Evolutionary conservation across 148 eudicot species (phyloP).

Genomic region (Diospyros lotus): DNA sequence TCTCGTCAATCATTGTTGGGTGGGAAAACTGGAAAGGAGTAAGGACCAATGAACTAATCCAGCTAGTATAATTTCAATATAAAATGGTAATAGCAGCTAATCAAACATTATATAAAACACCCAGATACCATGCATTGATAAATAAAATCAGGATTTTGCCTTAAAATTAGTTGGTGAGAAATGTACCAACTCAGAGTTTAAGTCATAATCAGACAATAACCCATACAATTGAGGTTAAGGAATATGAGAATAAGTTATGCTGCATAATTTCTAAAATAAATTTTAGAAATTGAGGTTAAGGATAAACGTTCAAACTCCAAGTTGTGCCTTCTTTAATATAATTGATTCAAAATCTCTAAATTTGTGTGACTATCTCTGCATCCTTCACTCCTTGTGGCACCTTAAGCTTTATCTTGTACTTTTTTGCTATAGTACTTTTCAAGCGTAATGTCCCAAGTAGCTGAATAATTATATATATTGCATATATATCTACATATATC

Average conservation of each 20-base stretch:
- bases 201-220: not conserved
- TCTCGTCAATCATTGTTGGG: not conserved
- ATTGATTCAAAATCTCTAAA: no score
- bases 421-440: not conserved
- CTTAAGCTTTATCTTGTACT: not conserved
- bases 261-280: not conserved
- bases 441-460: no score
- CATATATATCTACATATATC: no score
- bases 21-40: not conserved
- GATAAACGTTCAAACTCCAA: not conserved
- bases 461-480: no score
- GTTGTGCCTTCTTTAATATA: no score
- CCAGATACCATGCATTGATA: constrained; percentile 1
- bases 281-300: not conserved
- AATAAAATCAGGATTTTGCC: not conserved
- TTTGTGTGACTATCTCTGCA: no score
- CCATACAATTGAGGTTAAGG: not conserved
- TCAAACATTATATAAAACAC: not conserved
- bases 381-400: no score
- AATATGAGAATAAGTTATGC: not conserved
- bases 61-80: not conserved
- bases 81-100: not conserved
- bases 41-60: constrained; percentile 1
- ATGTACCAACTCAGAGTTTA: not conserved
- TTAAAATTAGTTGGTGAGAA: not conserved